Conservation (phyloP, 1,139 yeast genomes). For the Hemisphaericaspora xylanilytica region DNA sequence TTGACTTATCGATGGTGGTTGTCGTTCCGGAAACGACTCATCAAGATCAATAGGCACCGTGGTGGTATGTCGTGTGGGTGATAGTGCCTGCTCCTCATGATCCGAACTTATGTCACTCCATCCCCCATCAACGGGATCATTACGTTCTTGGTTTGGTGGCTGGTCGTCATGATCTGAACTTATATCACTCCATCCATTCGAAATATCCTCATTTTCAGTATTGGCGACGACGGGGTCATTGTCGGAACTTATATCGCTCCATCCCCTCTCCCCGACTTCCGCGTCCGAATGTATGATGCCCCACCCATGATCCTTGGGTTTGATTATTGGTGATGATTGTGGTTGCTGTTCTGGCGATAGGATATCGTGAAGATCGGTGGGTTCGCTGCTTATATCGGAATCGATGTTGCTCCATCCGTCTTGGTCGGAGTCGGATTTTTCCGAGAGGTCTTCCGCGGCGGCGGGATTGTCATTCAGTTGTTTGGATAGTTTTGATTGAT, state of each 20-base stretch:
- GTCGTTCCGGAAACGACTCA: no score
- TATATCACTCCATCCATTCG: conserved; percentile 11
- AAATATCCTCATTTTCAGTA: background rate
- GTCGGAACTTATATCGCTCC: conserved; percentile 11
- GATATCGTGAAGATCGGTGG: background rate
- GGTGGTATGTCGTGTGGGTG: background rate
- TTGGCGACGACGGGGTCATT: background rate
- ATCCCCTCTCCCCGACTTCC: conserved; percentile 3
- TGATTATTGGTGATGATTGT: no score
- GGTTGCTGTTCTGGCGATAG: background rate
- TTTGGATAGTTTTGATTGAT: conserved; percentile 2
- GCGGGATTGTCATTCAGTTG: no score
- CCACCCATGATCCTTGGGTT: background rate
- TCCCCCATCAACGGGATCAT: background rate
- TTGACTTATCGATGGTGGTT: no score
- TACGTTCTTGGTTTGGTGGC: background rate
- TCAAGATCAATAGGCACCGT: background rate
- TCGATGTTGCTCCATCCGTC: conserved; percentile 4
- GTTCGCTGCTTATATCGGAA: conserved; percentile 1
- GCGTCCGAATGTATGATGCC: background rate
- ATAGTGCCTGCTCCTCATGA: no score
- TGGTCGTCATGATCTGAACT: conserved; percentile 6
- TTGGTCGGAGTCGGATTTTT: background rate
- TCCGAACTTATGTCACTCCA: conserved; percentile 8
- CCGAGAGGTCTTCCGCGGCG: no score